Base-by-base conservation (phyloP, 495 filamentous ascomycete species). In the Viridothelium virens region DNA sequence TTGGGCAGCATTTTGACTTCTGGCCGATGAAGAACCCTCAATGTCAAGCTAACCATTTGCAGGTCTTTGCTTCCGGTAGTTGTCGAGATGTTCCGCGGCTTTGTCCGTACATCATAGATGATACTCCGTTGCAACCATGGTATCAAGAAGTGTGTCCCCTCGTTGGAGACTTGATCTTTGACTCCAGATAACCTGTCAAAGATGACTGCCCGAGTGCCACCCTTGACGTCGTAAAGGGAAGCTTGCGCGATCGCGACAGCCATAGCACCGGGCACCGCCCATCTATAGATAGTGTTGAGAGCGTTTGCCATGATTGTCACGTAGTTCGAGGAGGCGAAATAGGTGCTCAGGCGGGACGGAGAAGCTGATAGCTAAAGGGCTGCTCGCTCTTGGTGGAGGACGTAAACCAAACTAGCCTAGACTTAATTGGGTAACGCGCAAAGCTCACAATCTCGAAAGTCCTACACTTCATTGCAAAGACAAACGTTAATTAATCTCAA, bases 41-140 rank as follows among this genome's bases (percentile, higher is more conserved):
- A 82, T 41, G 94, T 99, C 84, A 99, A 83, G 83, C 90, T 96
- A 75, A 99, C 94, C 94, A 99, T 99, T 85, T 99, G 94, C 79
- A 99, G 77, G 80, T 99, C 94, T 85, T 99, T 99, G 83, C 88
- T 92, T 65, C 94, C 94, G 11, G 94, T 99, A 14, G 93, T 97
- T n/a, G 94, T 99, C 16, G 87, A 88, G 79, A 99, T 97, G 74
- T 93, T 96, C 71, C 94, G 84, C 61, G 94, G 94, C 84, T 95
- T 95, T 53, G 94, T 97, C 67, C 94, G 90, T 67, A 99, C 95
- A 81, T 99, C 94, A 80, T 94, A 99, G 76, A 96, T 82, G 77
- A 99, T 95, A 69, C 87, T 88, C 80, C 87, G 87, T 75, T 99
- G 94, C 74, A 99, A 79, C 94, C 94, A 99, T 1, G 94, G 94